A percentile compares a stretch with the other conserved stretches of the same genome.
These are phyloP conservation scores for Stachybotrys chlorohalonatus DNA, from an alignment of 2,329 filamentous ascomycete genomes.

Conservation along the genomic window DNA sequence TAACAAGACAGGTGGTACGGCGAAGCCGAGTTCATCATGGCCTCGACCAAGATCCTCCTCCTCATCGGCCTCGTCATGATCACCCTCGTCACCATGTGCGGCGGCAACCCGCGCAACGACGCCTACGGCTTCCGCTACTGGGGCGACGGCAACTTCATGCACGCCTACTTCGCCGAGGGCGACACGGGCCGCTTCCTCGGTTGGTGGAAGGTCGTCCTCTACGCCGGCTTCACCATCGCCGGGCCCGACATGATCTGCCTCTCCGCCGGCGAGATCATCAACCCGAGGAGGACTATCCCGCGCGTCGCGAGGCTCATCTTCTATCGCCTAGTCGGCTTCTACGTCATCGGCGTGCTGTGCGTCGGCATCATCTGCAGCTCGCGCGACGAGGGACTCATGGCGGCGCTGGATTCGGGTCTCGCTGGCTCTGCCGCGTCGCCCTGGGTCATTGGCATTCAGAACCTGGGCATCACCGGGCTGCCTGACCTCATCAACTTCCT, in stretches of 20 bases:
- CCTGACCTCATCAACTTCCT: slow-evolving; percentile 47
- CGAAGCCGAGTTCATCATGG: slow-evolving; percentile 34
- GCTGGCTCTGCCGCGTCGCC: slow-evolving; percentile 43
- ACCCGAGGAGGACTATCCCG: slow-evolving; percentile 55
- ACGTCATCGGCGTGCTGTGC: slow-evolving; percentile 57
- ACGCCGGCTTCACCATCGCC: slow-evolving; percentile 45
- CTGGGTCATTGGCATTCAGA: slow-evolving; percentile 44
- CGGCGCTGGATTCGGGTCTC: slow-evolving; percentile 42
- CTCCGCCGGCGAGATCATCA: slow-evolving; percentile 57
- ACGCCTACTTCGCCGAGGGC: slow-evolving; percentile 50
- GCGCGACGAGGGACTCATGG: slow-evolving; percentile 43
- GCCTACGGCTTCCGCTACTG: slow-evolving; percentile 57
- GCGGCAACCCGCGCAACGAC: slow-evolving; percentile 61
- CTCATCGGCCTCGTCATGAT: slow-evolving; percentile 47
- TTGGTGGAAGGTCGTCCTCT: slow-evolving; percentile 60
- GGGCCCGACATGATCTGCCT: slow-evolving; percentile 51
- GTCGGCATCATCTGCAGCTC: slow-evolving; percentile 57
- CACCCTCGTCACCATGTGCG: slow-evolving; percentile 58
- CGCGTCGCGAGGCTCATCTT: slow-evolving; percentile 64
- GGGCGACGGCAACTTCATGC: slow-evolving; percentile 53
- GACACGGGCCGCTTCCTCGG: slow-evolving; percentile 58
- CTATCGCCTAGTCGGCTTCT: slow-evolving; percentile 61
- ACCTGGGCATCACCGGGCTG: slow-evolving; percentile 39
- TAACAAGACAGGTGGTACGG: slow-evolving; percentile 12
- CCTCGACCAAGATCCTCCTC: slow-evolving; percentile 31